Evolutionary conservation across 371 early-diverging fungal species (phyloP), one percentile per base, ranked within the genome.

Genomic region (Choanephora cucurbitarum): DNA sequence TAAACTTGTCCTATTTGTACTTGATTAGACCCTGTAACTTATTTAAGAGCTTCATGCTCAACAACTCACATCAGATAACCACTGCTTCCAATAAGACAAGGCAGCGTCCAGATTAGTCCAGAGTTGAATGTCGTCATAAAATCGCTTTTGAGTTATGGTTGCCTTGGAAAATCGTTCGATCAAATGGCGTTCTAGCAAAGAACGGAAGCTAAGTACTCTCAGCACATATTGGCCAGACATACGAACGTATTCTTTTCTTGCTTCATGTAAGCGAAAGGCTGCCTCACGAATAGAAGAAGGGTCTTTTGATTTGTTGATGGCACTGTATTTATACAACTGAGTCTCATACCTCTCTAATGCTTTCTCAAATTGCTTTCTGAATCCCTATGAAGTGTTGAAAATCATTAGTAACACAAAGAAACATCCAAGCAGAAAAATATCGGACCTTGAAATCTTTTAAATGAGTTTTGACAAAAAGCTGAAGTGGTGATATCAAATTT

Each of bases 281-380:
- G 85, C 86, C 67, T 88, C 88, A 19, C 78, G 65, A 31, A 85
- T 60, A 5, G 82, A 76, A 31, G 79, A 80, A 10, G 84, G 67
- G 46, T 88, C 88, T 50, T 86, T 87, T 41, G 82, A 61, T 23
- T 80, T 75, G 22, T 75, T 73, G 28, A 80, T 61, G 11, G 68
- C 67, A 33, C 67, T 71, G 51, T 84, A 84, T 64, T 77, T 82
- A 10, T 69, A 65, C 5, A 83, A 57, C 14, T 83, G 82, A n/a
- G 67, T 64, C 60, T 88, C 89, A 57, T 86, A 86, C 33, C 66
- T 62, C 47, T 87, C 85, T 45, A 77, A 58, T 11, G 69, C 62
- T 48, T 76, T 76, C 46, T 85, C 83, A 60, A 69, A 79, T 23
- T 64, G 57, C 53, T 75, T 80, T 48, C 77, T 64, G 21, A 71